Evolutionary conservation across 2,329 filamentous ascomycete genomes (phyloP), one percentile per base, ranked within the genome.

Genomic region (Xylariomycetidae sp.): DNA sequence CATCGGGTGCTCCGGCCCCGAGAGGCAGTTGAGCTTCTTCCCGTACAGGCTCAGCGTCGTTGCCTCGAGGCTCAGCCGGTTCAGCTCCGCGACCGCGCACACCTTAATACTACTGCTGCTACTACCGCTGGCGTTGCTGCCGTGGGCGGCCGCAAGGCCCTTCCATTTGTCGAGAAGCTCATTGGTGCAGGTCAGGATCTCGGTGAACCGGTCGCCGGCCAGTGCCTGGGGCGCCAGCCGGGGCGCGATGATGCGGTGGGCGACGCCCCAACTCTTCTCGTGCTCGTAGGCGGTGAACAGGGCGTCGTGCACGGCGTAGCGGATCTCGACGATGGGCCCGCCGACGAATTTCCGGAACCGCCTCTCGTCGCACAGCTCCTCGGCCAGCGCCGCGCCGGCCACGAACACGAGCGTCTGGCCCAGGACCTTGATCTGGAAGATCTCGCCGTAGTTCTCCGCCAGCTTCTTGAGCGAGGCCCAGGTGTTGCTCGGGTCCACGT

Each of bases 341-440:
- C 68, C 68, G 2, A 75, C 69, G 40, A 59, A 72, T 45, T 75
- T 75, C 36, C 69, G 66, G 51, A 74, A 75, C 1, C 70, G 64
- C 46, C 60, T 66, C 58, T 74, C 57, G 48, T 75, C 69, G 46
- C 70, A 74, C 2, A 68, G 31, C 36, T 68, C 64, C 38, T 64
- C 62, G 8, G 61, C 61, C 2, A 69, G 50, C 0, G 61, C 59
- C 4, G 58, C 61, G 31, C 57, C 55, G 1, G 62, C 62, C 2
- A 67, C 59, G 40, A 69, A 67, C 25, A 68, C 62, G 33, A 64
- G 42, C 7, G 59, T 51, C 16, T 61, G 51, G 9, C 61, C 60
- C 3, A 66, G 46, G 5, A 64, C 56, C 17, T 56, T 64, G 49
- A 67, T 58, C 49, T 66, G 60, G 50, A 64, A 66, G 38, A 67